A percentile compares a stretch with the other conserved stretches of the same genome.
Evolutionary conservation across 2,329 filamentous ascomycete species (phyloP).

Genomic region (Lachnellula subtilissima): DNA sequence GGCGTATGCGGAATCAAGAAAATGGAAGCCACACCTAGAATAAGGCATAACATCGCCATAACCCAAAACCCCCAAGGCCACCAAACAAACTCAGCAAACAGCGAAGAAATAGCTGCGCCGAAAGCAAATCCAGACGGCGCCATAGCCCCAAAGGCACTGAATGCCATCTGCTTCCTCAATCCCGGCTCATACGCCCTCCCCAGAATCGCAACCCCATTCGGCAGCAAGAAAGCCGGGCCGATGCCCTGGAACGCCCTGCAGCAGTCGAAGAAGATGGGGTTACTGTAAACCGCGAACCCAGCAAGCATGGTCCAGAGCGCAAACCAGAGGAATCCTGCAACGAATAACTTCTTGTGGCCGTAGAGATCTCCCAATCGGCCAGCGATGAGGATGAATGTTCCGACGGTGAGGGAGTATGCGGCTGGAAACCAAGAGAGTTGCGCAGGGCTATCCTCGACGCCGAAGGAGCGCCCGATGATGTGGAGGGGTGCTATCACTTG

Average conservation of each 20-base stretch:
- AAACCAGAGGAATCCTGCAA: conserved; percentile 40
- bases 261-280: conserved; percentile 37
- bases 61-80: conserved; percentile 50
- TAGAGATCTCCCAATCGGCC: conserved; percentile 48
- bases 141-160: conserved; percentile 42
- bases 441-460: conserved; percentile 35
- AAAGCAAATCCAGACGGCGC: conserved; percentile 42
- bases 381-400: conserved; percentile 47
- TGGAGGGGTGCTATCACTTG: conserved; percentile 43
- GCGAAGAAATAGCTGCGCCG: conserved; percentile 37
- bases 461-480: conserved; percentile 43
- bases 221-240: conserved; percentile 45
- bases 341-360: conserved; percentile 44
- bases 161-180: conserved; percentile 37
- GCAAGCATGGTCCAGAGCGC: conserved; percentile 19
- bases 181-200: conserved; percentile 44
- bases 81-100: conserved; percentile 39
- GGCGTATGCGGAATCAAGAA: conserved; percentile 36
- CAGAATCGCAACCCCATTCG: conserved; percentile 47
- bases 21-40: conserved; percentile 33
- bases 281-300: conserved; percentile 15
- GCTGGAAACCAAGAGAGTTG: conserved; percentile 53
- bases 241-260: conserved; percentile 50
- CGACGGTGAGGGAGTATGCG: conserved; percentile 49
- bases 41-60: conserved; percentile 36